A percentile compares a stretch with the other conserved stretches of the same genome.
Conservation (phyloP, 1,284 basidiomycete species). For the Uromyces viciae-fabae region DNA sequence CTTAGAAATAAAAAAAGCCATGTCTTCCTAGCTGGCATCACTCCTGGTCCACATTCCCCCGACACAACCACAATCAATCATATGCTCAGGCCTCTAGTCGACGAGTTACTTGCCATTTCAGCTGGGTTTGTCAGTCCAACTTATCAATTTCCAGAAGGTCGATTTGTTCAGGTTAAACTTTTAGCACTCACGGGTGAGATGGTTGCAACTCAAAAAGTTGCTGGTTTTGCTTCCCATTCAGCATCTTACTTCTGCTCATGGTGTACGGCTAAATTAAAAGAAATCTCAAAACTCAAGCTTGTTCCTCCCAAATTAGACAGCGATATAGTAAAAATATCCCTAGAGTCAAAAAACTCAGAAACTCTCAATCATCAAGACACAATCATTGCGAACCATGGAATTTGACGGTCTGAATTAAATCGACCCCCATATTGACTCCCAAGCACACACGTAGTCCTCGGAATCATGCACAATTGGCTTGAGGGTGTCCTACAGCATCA, state of each 20-base stretch:
- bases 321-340: neutral
- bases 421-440: neutral
- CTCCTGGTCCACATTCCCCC: too few species aligned
- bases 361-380: too few species aligned
- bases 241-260: neutral
- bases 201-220: neutral
- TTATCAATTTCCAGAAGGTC: neutral
- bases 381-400: neutral
- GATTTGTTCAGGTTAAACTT: too few species aligned
- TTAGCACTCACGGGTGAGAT: too few species aligned
- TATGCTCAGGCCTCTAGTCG: too few species aligned
- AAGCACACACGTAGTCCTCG: neutral
- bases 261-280: neutral
- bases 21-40: too few species aligned
- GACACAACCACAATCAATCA: too few species aligned
- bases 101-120: too few species aligned
- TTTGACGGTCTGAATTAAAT: slow-evolving; percentile 13
- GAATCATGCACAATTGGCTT: slow-evolving; percentile 20
- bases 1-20: too few species aligned
- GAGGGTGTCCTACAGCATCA: slow-evolving; percentile 1
- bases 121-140: too few species aligned
- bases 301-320: too few species aligned
- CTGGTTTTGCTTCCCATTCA: slow-evolving; percentile 12
- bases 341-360: neutral
- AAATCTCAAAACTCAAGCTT: neutral